These are phyloP conservation scores for Pharnaceum exiguum DNA, from an alignment of 148 eudicot genomes.

Conservation along the genomic window DNA sequence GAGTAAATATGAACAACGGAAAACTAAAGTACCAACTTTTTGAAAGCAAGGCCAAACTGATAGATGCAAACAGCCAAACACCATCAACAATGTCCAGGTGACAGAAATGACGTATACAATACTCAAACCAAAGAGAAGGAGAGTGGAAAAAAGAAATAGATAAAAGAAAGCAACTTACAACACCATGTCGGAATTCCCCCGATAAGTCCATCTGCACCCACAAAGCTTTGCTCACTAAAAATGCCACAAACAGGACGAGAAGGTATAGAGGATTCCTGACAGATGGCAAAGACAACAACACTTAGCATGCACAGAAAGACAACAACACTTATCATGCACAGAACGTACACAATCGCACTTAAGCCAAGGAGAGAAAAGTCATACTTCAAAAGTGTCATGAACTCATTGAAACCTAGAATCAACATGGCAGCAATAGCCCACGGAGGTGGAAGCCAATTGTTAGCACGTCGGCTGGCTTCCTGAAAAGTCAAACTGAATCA, in stretches of 20 bases:
- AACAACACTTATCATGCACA: neutral
- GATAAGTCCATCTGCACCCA: constrained; percentile 96
- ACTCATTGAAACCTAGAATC: constrained; percentile 89
- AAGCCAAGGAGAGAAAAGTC: neutral
- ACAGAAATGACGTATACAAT: too few relatives aligned
- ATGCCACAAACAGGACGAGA: constrained; percentile 68
- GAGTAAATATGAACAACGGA: too few relatives aligned
- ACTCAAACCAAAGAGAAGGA: neutral
- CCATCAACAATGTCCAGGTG: too few relatives aligned
- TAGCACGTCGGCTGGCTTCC: constrained; percentile 93
- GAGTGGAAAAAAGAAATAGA: neutral
- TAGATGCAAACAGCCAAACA: too few relatives aligned
- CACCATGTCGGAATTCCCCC: constrained; percentile 77
- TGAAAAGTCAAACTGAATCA: constrained; percentile 26
- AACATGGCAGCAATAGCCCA: constrained; percentile 91
- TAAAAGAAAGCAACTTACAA: constrained; percentile 46
- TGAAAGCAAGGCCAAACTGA: too few relatives aligned
- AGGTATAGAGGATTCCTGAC: constrained; percentile 91
- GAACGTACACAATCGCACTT: neutral
- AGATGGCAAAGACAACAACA: constrained; percentile 12
- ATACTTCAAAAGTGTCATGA: constrained; percentile 94
- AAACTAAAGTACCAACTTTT: too few relatives aligned
- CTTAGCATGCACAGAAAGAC: neutral
- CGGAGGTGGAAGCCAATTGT: constrained; percentile 99
- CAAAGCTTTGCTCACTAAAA: constrained; percentile 70